A percentile compares a stretch with the other conserved stretches of the same genome.
Evolutionary conservation across 2,329 filamentous ascomycete genomes (phyloP).

Genomic region (Albifimbria verrucaria): DNA sequence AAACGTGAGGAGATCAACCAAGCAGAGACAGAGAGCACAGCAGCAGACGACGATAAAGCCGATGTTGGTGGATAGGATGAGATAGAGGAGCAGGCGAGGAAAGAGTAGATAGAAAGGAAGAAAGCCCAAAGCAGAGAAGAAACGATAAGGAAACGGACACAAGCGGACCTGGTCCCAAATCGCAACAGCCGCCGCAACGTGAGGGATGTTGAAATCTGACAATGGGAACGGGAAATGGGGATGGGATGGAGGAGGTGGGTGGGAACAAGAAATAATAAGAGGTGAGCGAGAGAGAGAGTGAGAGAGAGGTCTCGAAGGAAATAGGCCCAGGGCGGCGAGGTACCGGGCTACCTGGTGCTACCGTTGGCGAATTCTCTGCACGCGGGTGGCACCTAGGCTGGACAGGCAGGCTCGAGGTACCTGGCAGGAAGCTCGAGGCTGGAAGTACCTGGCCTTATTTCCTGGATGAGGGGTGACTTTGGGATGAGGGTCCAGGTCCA

Average conservation of each 20-base stretch:
- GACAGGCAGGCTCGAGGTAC: too few species aligned
- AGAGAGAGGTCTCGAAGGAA: too few species aligned
- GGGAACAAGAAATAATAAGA: neutral
- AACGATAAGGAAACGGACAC: slow-evolving; percentile 16
- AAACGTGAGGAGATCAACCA: slow-evolving; percentile 4
- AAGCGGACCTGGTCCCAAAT: slow-evolving; percentile 16
- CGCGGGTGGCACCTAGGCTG: too few species aligned
- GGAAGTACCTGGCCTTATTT: too few species aligned
- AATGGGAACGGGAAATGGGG: neutral
- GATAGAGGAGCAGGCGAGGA: slow-evolving; percentile 18
- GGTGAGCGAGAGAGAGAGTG: neutral
- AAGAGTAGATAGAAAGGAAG: slow-evolving; percentile 13
- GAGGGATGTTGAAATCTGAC: neutral
- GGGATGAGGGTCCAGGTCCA: too few species aligned
- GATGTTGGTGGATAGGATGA: slow-evolving; percentile 15
- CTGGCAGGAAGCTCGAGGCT: too few species aligned
- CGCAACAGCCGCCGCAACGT: slow-evolving; percentile 2
- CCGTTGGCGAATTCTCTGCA: too few species aligned
- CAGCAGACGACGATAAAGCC: slow-evolving; percentile 7
- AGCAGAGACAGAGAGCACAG: slow-evolving; percentile 7
- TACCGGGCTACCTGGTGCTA: too few species aligned
- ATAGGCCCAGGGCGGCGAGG: too few species aligned
- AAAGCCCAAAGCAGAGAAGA: slow-evolving; percentile 17
- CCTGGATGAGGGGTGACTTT: too few species aligned
- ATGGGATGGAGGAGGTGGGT: neutral